Percentiles rank a stretch among this genome's conserved stretches.
phyloP scores from a whole-genome alignment of 73 alveolate species.

The Paramecium sexaurelia region DNA sequence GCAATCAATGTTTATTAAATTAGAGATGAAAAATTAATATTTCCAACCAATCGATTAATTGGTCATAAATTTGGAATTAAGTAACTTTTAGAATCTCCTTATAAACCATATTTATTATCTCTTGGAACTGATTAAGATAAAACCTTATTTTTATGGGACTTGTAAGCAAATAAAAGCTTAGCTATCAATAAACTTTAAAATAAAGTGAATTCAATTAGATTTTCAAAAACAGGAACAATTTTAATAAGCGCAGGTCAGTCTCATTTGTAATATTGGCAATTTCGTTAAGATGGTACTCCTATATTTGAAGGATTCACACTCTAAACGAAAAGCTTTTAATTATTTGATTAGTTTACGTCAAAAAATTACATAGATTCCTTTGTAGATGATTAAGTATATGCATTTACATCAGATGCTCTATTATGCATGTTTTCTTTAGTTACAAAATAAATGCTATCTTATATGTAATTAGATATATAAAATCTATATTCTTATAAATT shows the following conservation, averaged over 20 bases:
- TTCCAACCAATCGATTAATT: constrained; percentile 56
- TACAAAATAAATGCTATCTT: constrained; percentile 78
- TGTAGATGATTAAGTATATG: constrained; percentile 70
- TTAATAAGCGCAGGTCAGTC: constrained; percentile 85
- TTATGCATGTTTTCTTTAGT: constrained; percentile 84
- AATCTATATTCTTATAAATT: constrained; percentile 77
- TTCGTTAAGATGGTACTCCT: constrained; percentile 75
- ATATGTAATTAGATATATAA: constrained; percentile 91
- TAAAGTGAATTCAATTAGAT: constrained; percentile 71
- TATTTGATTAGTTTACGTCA: constrained; percentile 70
- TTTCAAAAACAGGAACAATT: constrained; percentile 72
- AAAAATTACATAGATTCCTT: constrained; percentile 77
- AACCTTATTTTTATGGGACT: constrained; percentile 88
- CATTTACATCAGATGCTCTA: constrained; percentile 85
- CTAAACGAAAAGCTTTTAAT: constrained; percentile 71
- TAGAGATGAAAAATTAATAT: neutral
- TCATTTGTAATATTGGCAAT: constrained; percentile 81
- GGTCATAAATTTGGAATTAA: constrained; percentile 96
- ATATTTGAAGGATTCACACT: constrained; percentile 71
- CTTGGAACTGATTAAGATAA: constrained; percentile 95
- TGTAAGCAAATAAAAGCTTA: constrained; percentile 71
- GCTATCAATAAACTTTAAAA: constrained; percentile 77
- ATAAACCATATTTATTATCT: constrained; percentile 82
- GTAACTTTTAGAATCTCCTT: constrained; percentile 85
- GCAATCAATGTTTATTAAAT: neutral